Percentiles rank a stretch among this genome's conserved stretches.
Evolutionary conservation across 1,284 basidiomycete genomes (phyloP).

Genomic region (Fomitiporia mediterranea): DNA sequence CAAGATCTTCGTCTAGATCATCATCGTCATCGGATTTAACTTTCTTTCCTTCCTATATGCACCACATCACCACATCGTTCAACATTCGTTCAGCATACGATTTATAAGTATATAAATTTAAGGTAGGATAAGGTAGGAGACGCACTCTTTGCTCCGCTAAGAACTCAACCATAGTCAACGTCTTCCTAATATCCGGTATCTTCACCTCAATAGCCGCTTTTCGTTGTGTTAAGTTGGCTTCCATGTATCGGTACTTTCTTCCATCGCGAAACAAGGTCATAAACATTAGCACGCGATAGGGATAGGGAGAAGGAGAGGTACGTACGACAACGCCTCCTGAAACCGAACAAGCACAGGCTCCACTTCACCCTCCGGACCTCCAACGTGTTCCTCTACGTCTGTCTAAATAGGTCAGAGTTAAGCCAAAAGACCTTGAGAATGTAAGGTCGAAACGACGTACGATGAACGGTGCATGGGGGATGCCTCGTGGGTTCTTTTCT

Average conservation of each 20-base stretch:
- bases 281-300: conserved; percentile 22
- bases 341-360: conserved; percentile 80
- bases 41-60: conserved; percentile 56
- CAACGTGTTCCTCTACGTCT: conserved; percentile 85
- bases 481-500: conserved; percentile 84
- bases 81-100: not conserved
- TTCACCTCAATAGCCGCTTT: conserved; percentile 83
- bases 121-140: conserved; percentile 18
- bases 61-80: not conserved
- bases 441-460: conserved; percentile 44
- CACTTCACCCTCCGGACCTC: conserved; percentile 74
- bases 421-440: not conserved
- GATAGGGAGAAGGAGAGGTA: too few species aligned
- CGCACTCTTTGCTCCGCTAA: conserved; percentile 68
- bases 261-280: conserved; percentile 24
- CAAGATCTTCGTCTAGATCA: conserved; percentile 35
- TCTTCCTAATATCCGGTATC: conserved; percentile 96
- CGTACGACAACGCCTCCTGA: conserved; percentile 91
- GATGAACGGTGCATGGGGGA: conserved; percentile 93
- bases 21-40: conserved; percentile 41
- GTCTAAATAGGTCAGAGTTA: conserved; percentile 38
- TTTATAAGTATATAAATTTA: not conserved
- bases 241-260: conserved; percentile 99
- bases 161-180: conserved; percentile 85
- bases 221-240: conserved; percentile 79